Base-by-base conservation (phyloP, 352 stramenopile genomes). In the Phytophthora parvispora region DNA sequence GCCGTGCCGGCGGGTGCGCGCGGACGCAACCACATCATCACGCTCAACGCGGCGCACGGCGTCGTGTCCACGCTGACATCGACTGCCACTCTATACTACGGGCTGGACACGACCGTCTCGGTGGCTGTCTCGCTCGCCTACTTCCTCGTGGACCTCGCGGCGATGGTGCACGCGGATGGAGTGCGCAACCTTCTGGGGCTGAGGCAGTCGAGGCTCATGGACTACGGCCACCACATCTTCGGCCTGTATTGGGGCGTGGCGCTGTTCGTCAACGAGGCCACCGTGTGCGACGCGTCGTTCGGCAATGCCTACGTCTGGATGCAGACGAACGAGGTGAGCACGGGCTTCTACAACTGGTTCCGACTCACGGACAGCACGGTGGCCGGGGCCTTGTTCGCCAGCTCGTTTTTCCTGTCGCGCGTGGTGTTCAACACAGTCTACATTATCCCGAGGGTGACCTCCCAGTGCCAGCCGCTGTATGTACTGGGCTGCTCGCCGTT, bases 271-370 rank as follows among this genome's bases (percentile, higher is more conserved):
- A 84, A 88, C 6, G 86, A 92, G 40, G 66, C 72, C n/a, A 78
- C 64, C 4, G 71, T 92, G 58, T 94, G 86, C 32, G 69, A 74
- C 18, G 42, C 69, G 13, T 66, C 66, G 15, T 77, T 92, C 27
- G 81, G 84, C 16, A 94, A 93, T 65, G 58, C 84, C 28, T 94
- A 94, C 77, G 84, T 93, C 56, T 94, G 84, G 84, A 92, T 94
- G 69, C 86, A 94, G 60, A 94, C 86, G 29, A 94, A 94, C 59
- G 86, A 94, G 65, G 74, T 94, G 58, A 93, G 84, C 68, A 94
- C 86, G 57, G 72, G 73, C 51, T 94, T 94, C 70, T 94, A 93
- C 78, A 92, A 92, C 60, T 94, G 86, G 86, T 92, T 84, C 57
- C 80, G 86, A 36, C 78, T 92, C 60, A 93, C 81, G 45, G 75